phyloP scores from a whole-genome alignment of 1,284 basidiomycete species.

The Peniophora sp. region DNA sequence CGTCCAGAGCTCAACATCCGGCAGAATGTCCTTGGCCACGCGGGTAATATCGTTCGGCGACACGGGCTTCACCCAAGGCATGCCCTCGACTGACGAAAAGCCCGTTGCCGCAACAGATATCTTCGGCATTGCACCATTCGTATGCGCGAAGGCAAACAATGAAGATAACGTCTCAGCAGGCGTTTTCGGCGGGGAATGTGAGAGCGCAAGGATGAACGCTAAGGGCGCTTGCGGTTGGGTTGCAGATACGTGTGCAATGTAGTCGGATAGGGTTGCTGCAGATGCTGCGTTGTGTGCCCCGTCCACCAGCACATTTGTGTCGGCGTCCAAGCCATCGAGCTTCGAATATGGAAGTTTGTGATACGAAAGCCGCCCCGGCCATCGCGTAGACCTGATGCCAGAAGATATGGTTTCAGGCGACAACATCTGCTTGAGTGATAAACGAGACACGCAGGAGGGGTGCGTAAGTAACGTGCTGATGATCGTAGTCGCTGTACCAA shows the following conservation, averaged over 20 bases:
- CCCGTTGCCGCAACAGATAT: constrained; percentile 47
- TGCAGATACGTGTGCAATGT: constrained; percentile 47
- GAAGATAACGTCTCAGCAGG: constrained; percentile 63
- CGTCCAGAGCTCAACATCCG: constrained; percentile 36
- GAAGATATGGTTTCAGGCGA: constrained; percentile 36
- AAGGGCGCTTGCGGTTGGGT: constrained; percentile 25
- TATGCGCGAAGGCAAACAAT: constrained; percentile 34
- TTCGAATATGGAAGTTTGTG: constrained; percentile 24
- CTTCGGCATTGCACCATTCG: constrained; percentile 18
- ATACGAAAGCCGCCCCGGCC: constrained; percentile 85
- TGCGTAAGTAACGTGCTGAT: constrained; percentile 54
- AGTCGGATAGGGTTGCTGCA: constrained; percentile 60
- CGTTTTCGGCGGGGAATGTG: constrained; percentile 76
- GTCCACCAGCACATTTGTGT: constrained; percentile 65
- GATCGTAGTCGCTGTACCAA: constrained; percentile 62
- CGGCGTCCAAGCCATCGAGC: not conserved
- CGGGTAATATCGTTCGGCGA: constrained; percentile 38
- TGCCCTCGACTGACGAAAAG: constrained; percentile 73
- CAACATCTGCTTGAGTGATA: constrained; percentile 27
- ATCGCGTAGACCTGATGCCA: constrained; percentile 58
- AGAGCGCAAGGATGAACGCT: constrained; percentile 71
- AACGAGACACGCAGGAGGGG: constrained; percentile 22
- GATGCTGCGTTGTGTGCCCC: constrained; percentile 96
- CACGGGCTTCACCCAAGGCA: constrained; percentile 84
- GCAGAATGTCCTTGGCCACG: constrained; percentile 32